Conservation (phyloP, 179 eudicot genomes). For the Dionaea muscipula region DNA sequence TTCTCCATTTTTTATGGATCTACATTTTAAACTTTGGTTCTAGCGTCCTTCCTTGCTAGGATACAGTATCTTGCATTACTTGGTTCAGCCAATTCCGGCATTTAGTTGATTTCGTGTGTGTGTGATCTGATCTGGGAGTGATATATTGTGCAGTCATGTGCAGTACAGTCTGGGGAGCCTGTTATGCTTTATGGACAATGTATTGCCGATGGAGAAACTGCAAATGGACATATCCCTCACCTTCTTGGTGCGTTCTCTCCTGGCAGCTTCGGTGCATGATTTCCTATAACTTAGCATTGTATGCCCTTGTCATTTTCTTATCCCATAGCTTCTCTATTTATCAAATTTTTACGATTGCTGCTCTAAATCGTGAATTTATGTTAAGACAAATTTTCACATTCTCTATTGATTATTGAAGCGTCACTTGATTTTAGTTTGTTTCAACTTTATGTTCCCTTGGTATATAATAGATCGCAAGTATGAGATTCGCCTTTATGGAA, state of each 20-base stretch:
- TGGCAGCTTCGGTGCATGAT: constrained; percentile 2
- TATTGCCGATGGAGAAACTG: constrained; percentile 51
- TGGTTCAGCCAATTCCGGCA: background rate
- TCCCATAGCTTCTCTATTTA: no score
- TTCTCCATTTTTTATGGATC: background rate
- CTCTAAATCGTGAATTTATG: no score
- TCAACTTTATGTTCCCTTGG: no score
- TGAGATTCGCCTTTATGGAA: no score
- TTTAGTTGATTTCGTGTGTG: background rate
- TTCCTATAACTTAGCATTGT: no score
- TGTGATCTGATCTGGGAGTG: background rate
- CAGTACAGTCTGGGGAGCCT: constrained; percentile 65
- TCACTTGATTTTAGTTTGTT: no score
- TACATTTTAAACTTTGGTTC: background rate
- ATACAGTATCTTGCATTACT: background rate
- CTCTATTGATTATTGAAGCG: no score
- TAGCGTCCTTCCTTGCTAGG: background rate
- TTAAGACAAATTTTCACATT: no score
- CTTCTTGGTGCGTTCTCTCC: constrained; percentile 63
- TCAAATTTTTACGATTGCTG: no score
- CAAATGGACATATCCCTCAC: constrained; percentile 75
- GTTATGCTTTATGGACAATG: constrained; percentile 79
- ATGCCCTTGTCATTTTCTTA: no score
- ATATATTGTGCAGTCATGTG: constrained; percentile 45
- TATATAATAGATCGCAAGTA: no score